Conservation (phyloP, 148 eudicot genomes). For the Beta vulgaris region DNA sequence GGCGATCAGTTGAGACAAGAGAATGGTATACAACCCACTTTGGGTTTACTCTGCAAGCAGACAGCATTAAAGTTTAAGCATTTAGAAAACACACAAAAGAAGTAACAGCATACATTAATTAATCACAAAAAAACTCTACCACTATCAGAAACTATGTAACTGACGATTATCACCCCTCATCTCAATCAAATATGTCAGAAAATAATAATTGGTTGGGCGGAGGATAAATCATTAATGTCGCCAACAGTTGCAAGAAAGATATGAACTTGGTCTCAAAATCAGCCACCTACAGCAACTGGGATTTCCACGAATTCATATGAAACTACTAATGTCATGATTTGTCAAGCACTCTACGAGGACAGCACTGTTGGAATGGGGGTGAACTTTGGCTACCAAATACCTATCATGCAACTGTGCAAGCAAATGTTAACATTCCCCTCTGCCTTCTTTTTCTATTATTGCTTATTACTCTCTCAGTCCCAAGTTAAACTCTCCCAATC, state of each 20-base stretch:
- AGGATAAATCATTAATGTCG: neutral
- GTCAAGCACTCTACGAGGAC: neutral
- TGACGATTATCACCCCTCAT: neutral
- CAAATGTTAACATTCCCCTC: neutral
- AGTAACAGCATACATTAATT: neutral
- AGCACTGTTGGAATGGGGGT: neutral
- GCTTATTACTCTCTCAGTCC: neutral
- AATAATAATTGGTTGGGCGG: neutral
- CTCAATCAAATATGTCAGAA: neutral
- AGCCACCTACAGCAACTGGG: neutral
- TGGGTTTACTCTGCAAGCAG: constrained; percentile 83
- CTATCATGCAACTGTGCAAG: neutral
- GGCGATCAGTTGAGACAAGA: constrained; percentile 85
- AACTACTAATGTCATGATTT: neutral
- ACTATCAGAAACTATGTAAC: neutral
- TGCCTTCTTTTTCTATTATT: neutral
- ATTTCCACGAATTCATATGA: neutral
- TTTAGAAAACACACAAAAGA: neutral
- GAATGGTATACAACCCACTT: constrained; percentile 89
- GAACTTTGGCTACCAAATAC: neutral
- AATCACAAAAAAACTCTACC: neutral
- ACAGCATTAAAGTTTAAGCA: constrained; percentile 1
- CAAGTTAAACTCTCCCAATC: neutral
- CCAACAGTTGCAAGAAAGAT: neutral
- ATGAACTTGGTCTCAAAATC: neutral